Percentiles rank a stretch among this genome's conserved stretches.
These are phyloP conservation scores for Phytophthora lateralis DNA, from an alignment of 352 stramenopile genomes.

Conservation along the genomic window DNA sequence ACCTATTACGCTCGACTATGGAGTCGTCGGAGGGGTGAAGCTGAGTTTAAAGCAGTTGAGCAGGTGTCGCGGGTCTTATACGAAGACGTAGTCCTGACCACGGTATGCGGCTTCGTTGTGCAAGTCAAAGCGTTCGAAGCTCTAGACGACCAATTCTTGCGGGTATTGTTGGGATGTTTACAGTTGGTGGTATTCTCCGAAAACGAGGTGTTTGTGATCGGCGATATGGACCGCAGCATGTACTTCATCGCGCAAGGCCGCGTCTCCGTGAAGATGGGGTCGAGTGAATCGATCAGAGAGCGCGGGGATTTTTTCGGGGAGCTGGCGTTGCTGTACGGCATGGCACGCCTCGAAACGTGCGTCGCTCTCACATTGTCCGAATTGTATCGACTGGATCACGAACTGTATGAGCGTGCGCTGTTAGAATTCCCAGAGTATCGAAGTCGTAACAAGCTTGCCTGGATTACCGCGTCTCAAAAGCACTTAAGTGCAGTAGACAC, in stretches of 20 bases:
- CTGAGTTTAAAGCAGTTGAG: constrained; percentile 55
- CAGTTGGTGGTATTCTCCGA: constrained; percentile 71
- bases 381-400: constrained; percentile 70
- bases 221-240: constrained; percentile 80
- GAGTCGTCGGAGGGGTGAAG: constrained; percentile 52
- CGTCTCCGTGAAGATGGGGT: constrained; percentile 61
- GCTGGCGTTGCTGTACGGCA: constrained; percentile 60
- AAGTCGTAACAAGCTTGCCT: constrained; percentile 51
- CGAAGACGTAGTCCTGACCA: constrained; percentile 67
- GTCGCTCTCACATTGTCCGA: constrained; percentile 58
- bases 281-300: constrained; percentile 51
- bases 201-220: constrained; percentile 66
- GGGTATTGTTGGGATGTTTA: constrained; percentile 55
- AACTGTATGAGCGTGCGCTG: constrained; percentile 63
- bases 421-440: constrained; percentile 76
- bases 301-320: constrained; percentile 70
- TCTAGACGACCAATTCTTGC: constrained; percentile 69
- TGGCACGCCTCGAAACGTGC: constrained; percentile 69
- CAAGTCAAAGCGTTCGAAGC: constrained; percentile 55
- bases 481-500: constrained; percentile 8
- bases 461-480: constrained; percentile 39
- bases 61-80: constrained; percentile 55
- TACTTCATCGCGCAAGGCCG: constrained; percentile 77
- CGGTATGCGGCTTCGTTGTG: constrained; percentile 44
- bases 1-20: constrained; percentile 71